These are phyloP conservation scores for Calonectria montana DNA, from an alignment of 2,329 filamentous ascomycete species.

Conservation along the genomic window DNA sequence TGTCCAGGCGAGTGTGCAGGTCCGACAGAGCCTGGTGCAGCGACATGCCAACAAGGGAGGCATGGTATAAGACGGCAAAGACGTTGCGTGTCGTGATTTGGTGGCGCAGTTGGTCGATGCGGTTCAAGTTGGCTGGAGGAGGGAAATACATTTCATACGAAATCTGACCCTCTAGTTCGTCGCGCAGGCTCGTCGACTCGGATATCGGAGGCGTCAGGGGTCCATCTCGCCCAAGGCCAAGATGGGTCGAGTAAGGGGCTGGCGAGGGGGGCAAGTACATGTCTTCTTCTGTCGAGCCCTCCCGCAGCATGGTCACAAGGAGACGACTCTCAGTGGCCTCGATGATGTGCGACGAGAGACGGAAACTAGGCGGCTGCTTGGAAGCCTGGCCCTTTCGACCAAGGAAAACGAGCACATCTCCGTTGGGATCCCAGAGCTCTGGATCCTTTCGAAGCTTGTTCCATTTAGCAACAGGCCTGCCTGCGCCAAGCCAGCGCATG, in stretches of 20 bases:
- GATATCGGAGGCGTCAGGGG: slow-evolving; percentile 52
- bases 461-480: slow-evolving; percentile 62
- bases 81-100: slow-evolving; percentile 77
- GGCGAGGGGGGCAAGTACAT: slow-evolving; percentile 54
- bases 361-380: slow-evolving; percentile 61
- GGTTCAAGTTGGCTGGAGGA: slow-evolving; percentile 61
- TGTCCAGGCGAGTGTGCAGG: slow-evolving; percentile 69
- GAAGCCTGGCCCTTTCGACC: slow-evolving; percentile 56
- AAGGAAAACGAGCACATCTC: slow-evolving; percentile 69
- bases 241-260: slow-evolving; percentile 49
- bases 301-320: slow-evolving; percentile 64
- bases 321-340: slow-evolving; percentile 67
- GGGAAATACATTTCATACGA: slow-evolving; percentile 74
- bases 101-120: slow-evolving; percentile 63
- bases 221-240: slow-evolving; percentile 21
- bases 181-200: slow-evolving; percentile 50
- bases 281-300: slow-evolving; percentile 62
- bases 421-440: slow-evolving; percentile 70
- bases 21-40: slow-evolving; percentile 73
- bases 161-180: slow-evolving; percentile 64
- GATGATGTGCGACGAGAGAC: slow-evolving; percentile 68
- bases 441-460: slow-evolving; percentile 70
- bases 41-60: slow-evolving; percentile 73
- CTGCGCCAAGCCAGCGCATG: slow-evolving; percentile 65
- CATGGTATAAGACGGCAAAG: slow-evolving; percentile 72